Conservation (phyloP, 2,329 filamentous ascomycete genomes). For the Beauveria sp. region DNA sequence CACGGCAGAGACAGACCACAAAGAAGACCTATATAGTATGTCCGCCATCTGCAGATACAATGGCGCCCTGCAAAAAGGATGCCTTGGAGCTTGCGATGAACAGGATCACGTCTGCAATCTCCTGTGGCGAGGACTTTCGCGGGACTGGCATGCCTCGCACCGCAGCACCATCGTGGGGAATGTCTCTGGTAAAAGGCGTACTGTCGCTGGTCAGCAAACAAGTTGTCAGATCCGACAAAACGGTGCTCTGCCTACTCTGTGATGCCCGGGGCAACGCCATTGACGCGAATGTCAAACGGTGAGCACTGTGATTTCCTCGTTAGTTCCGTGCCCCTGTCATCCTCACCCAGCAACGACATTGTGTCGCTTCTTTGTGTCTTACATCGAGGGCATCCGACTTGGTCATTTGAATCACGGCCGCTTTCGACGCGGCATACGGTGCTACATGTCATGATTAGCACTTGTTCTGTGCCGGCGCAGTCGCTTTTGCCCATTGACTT, state of each 20-base stretch:
- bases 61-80: conserved; percentile 36
- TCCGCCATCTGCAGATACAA: conserved; percentile 37
- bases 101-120: conserved; percentile 38
- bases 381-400: conserved; percentile 41
- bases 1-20: background rate
- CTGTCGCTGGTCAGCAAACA: conserved; percentile 11
- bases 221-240: background rate
- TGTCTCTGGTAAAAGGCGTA: conserved; percentile 35
- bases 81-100: conserved; percentile 38
- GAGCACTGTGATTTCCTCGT: conserved; percentile 27
- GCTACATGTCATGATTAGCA: conserved; percentile 20
- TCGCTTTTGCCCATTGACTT: background rate
- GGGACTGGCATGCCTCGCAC: conserved; percentile 29
- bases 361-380: conserved; percentile 9
- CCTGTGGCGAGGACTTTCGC: conserved; percentile 35
- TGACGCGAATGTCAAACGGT: conserved; percentile 36
- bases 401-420: conserved; percentile 38
- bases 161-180: conserved; percentile 25
- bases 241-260: conserved; percentile 26
- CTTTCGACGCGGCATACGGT: conserved; percentile 38
- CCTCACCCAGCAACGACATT: background rate
- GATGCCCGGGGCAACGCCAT: conserved; percentile 38
- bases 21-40: conserved; percentile 27
- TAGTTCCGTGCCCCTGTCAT: background rate
- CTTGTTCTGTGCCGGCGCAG: background rate